Conservation (phyloP, 352 stramenopile species). For the Phytophthora syringae region DNA sequence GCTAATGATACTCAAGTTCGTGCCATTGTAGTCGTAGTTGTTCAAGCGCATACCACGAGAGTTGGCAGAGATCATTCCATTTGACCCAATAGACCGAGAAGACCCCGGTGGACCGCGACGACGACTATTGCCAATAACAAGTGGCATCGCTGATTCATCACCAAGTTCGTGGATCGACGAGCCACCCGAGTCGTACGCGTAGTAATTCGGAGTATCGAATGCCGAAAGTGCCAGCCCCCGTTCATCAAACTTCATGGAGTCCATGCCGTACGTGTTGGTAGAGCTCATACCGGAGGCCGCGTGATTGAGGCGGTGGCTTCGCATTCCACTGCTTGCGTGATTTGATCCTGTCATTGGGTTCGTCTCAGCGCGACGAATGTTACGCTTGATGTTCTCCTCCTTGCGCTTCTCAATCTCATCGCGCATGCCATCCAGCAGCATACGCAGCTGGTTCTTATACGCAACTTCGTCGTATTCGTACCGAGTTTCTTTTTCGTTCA, state of each 20-base stretch:
- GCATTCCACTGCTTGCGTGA: conserved; percentile 61
- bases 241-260: conserved; percentile 60
- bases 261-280: conserved; percentile 36
- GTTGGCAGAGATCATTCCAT: conserved; percentile 33
- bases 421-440: conserved; percentile 80
- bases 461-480: conserved; percentile 80
- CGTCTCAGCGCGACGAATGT: conserved; percentile 52
- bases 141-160: conserved; percentile 24
- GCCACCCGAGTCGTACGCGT: conserved; percentile 36
- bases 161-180: conserved; percentile 39
- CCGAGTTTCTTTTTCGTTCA: conserved; percentile 58
- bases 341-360: conserved; percentile 39
- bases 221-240: conserved; percentile 34
- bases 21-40: conserved; percentile 42
- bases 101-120: conserved; percentile 29
- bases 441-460: conserved; percentile 75
- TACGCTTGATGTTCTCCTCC: conserved; percentile 63
- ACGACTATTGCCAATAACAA: conserved; percentile 34
- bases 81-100: conserved; percentile 38
- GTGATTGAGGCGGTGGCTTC: conserved; percentile 31
- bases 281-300: conserved; percentile 37
- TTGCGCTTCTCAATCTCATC: conserved; percentile 88
- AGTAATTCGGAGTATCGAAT: conserved; percentile 41
- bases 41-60: conserved; percentile 32
- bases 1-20: conserved; percentile 46